These are phyloP conservation scores for Durio zibethinus DNA, from an alignment of 345 rosid genomes.

Conservation along the genomic window DNA sequence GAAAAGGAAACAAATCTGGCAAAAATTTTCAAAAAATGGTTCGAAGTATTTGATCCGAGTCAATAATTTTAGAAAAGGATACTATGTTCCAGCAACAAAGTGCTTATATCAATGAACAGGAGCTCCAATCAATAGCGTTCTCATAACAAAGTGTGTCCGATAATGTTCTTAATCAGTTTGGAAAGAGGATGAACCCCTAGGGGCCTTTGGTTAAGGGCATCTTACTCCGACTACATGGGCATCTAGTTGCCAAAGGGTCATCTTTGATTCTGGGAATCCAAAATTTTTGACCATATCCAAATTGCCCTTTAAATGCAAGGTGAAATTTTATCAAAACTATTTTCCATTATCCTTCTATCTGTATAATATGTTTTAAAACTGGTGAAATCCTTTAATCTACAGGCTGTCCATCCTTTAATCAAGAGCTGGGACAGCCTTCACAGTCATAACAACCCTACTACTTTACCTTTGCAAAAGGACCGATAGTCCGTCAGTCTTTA, in stretches of 20 bases:
- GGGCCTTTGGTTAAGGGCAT: background rate
- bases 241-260: background rate
- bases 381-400: background rate
- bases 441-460: background rate
- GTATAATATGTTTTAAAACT: background rate
- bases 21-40: slow-evolving; percentile 62
- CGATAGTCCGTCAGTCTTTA: too few relatives aligned
- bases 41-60: slow-evolving; percentile 66
- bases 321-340: background rate
- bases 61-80: slow-evolving; percentile 23
- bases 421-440: background rate
- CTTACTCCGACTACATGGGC: background rate
- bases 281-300: background rate
- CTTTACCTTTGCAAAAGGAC: background rate
- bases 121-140: slow-evolving; percentile 3
- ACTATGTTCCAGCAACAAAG: background rate
- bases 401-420: too few relatives aligned
- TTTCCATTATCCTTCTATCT: background rate
- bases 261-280: background rate
- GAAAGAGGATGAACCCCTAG: background rate
- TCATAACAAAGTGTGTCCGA: slow-evolving; percentile 1
- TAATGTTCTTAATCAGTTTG: background rate
- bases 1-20: slow-evolving; percentile 65
- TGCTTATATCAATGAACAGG: background rate
- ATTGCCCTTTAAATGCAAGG: background rate